Percentiles rank a stretch among this genome's conserved stretches.
These are phyloP conservation scores for Diatrype stigma DNA, from an alignment of 2,329 filamentous ascomycete genomes.

Conservation along the genomic window DNA sequence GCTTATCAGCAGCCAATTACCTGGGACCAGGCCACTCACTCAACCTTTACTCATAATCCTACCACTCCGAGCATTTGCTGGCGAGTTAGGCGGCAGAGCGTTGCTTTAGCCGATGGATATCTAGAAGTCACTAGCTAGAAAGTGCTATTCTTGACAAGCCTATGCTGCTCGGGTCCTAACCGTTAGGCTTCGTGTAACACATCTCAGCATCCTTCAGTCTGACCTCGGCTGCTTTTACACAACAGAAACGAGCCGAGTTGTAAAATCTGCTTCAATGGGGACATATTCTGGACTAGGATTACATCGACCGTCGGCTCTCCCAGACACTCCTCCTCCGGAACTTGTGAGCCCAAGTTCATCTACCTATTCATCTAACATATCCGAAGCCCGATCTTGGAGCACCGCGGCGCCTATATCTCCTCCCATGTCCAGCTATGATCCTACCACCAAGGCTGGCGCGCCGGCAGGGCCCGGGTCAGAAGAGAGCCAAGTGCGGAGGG, in stretches of 20 bases:
- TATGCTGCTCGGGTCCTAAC: background rate
- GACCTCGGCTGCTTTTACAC: background rate
- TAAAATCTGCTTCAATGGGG: conserved; percentile 44
- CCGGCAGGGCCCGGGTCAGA: conserved; percentile 36
- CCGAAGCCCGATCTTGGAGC: conserved; percentile 43
- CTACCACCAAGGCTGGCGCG: conserved; percentile 39
- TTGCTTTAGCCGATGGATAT: background rate
- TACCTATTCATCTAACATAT: conserved; percentile 41
- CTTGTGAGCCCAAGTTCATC: conserved; percentile 48
- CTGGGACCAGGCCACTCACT: background rate
- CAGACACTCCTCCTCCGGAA: conserved; percentile 50
- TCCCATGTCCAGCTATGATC: conserved; percentile 57
- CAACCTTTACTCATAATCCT: background rate
- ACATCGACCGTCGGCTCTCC: conserved; percentile 45
- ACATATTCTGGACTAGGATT: conserved; percentile 47
- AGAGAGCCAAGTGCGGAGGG: conserved; percentile 32
- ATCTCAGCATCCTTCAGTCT: background rate
- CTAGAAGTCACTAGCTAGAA: background rate
- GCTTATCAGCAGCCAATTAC: background rate
- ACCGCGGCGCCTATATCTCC: conserved; percentile 43
- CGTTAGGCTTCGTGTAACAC: background rate
- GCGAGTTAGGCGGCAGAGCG: background rate
- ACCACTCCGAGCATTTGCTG: background rate
- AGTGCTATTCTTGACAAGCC: background rate
- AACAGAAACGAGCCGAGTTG: background rate